Evolutionary conservation across 495 filamentous ascomycete species (phyloP), one percentile per base, ranked within the genome.

Genomic region (Penicillium robsamsonii): DNA sequence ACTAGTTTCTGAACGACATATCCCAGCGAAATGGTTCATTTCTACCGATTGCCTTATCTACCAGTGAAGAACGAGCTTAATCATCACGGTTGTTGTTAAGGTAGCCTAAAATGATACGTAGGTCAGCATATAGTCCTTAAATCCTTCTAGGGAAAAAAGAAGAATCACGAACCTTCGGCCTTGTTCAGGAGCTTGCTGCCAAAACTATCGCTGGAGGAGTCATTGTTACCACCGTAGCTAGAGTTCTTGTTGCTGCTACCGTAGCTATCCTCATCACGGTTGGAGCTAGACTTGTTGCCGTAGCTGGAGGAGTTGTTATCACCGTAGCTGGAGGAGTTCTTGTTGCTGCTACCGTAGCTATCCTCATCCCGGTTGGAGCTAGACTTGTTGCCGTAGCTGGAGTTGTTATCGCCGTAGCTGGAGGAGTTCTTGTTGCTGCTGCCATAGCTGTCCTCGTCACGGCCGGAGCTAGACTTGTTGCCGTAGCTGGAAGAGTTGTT

Each of bases 181-280:
- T 25, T 49, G 46, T 38, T 17, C 46, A 49, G 20, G 1, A 70
- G 73, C 33, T 29, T 42, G 37, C 11, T 43, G 9, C 17, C 50
- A 20, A 49, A 2, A 22, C 30, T 31, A 6, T 20, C 31, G 18
- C 45, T 18, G 45, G 35, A 38, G 45, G 35, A 38, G 42, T 37
- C 17, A 10, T 54, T 45, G 37, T 35, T 17, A 13, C 27, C 11
- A 29, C 50, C 25, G 10, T 42, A 30, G 25, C 37, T 49, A 3
- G 22, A 27, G 18, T 24, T 12, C 0, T 30, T 20, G 45, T 17
- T 41, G 48, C 6, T 40, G 41, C 10, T 25, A 7, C 37, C 49
- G n/a, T 53, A 53, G 40, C 29, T 53, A 27, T 22, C 6, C 0
- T 18, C 10, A 2, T 52, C 24, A 20, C 35, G 6, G 50, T 27